These are phyloP conservation scores for Clitopilus passeckerianus DNA, from an alignment of 768 basidiomycete species.

Conservation along the genomic window DNA sequence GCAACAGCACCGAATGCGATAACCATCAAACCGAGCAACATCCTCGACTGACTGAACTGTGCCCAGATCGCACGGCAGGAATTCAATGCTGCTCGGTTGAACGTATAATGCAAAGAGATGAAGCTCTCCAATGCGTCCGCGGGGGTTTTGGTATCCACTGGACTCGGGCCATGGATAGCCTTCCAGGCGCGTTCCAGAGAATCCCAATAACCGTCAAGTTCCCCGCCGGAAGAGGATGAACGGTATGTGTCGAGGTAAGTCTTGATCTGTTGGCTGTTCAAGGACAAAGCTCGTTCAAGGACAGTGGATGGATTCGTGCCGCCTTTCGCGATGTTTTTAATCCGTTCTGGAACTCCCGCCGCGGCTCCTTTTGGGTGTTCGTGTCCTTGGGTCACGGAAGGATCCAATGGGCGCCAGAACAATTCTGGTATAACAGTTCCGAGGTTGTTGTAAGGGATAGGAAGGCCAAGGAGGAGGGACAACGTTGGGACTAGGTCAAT, in stretches of 20 bases:
- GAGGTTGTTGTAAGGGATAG: constrained; percentile 94
- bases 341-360: not conserved
- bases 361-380: constrained; percentile 18
- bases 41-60: constrained; percentile 80
- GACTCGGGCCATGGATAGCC: constrained; percentile 19
- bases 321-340: not conserved
- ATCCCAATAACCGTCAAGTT: constrained; percentile 65
- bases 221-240: constrained; percentile 59
- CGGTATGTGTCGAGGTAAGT: constrained; percentile 77
- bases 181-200: constrained; percentile 44
- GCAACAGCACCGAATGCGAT: constrained; percentile 42
- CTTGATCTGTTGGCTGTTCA: constrained; percentile 75
- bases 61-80: constrained; percentile 90
- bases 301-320: constrained; percentile 8
- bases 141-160: constrained; percentile 22
- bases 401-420: constrained; percentile 49
- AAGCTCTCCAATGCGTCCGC: not conserved
- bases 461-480: constrained; percentile 84
- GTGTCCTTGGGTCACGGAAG: no score
- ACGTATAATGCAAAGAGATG: constrained; percentile 17
- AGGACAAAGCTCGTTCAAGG: constrained; percentile 55
- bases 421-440: constrained; percentile 90
- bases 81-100: constrained; percentile 56
- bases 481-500: constrained; percentile 91
- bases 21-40: constrained; percentile 66